Percentiles rank a stretch among this genome's conserved stretches.
Evolutionary conservation across 179 eudicot species (phyloP).

Genomic region (Silene vulgaris): DNA sequence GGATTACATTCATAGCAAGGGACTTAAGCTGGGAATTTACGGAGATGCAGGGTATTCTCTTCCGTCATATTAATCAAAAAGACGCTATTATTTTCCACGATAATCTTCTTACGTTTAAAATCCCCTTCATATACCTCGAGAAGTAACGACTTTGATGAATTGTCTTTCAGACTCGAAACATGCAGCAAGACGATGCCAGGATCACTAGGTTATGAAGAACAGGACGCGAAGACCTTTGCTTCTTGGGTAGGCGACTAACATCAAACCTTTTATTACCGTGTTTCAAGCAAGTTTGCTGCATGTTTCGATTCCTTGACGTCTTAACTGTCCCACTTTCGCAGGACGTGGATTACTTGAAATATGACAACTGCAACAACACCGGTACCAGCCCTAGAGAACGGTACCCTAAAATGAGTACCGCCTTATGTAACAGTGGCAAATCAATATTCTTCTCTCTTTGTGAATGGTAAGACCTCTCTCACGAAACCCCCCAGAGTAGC

Average conservation of each 20-base stretch:
- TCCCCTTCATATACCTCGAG: too few relatives aligned
- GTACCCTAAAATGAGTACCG: slow-evolving; percentile 64
- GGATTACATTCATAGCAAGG: slow-evolving; percentile 74
- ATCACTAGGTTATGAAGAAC: slow-evolving; percentile 38
- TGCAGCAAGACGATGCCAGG: slow-evolving; percentile 40
- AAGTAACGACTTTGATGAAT: not conserved
- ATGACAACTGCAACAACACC: slow-evolving; percentile 58
- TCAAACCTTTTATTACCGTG: not conserved
- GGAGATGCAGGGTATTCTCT: slow-evolving; percentile 60
- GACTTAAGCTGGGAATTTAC: slow-evolving; percentile 70
- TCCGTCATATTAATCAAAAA: not conserved
- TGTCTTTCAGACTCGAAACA: slow-evolving; percentile 18
- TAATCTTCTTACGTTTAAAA: not conserved
- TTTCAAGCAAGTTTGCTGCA: not conserved
- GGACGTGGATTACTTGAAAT: slow-evolving; percentile 84
- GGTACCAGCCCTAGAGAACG: slow-evolving; percentile 38
- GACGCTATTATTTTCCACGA: too few relatives aligned
- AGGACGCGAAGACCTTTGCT: slow-evolving; percentile 38
- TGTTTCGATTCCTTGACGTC: not conserved
- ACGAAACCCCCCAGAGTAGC: too few relatives aligned
- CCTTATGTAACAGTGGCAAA: slow-evolving; percentile 55
- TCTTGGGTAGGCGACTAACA: slow-evolving; percentile 26
- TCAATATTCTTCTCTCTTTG: slow-evolving; percentile 61
- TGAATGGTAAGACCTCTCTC: slow-evolving; percentile 47
- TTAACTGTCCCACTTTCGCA: slow-evolving; percentile 14